Percentiles rank a stretch among this genome's conserved stretches.
These are phyloP conservation scores for Monosporascus sp. DNA, from an alignment of 2,329 filamentous ascomycete genomes.

Conservation along the genomic window DNA sequence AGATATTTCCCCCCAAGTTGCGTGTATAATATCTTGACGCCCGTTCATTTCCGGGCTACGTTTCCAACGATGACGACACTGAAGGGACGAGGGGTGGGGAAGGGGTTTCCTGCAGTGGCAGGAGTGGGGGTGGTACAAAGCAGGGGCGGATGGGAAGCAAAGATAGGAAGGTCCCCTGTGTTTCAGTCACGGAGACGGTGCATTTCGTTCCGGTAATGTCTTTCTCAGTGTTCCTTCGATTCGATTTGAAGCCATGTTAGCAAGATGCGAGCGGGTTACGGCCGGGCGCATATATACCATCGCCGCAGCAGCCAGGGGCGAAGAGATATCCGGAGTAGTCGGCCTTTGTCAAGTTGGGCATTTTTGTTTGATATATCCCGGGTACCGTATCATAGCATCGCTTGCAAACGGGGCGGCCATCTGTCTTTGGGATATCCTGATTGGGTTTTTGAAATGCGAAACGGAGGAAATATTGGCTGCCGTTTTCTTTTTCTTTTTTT, in stretches of 20 bases:
- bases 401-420: not conserved
- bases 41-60: not conserved
- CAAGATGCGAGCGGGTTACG: not conserved
- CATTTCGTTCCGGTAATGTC: not conserved
- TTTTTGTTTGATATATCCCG: not conserved
- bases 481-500: not conserved
- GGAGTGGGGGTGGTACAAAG: too few relatives aligned
- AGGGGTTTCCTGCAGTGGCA: not conserved
- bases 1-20: not conserved
- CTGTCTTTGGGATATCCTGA: not conserved
- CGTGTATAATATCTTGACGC: not conserved
- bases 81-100: not conserved
- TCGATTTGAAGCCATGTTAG: not conserved
- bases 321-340: not conserved
- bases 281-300: not conserved
- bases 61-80: not conserved
- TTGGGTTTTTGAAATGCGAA: constrained; percentile 5
- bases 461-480: constrained; percentile 5
- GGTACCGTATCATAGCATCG: not conserved
- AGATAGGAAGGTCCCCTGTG: not conserved
- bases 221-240: not conserved
- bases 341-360: not conserved
- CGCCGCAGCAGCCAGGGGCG: not conserved
- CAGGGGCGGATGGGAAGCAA: not conserved
- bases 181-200: not conserved